Evolutionary conservation across 1,284 basidiomycete species (phyloP).

Genomic region (Inonotus obliquus): DNA sequence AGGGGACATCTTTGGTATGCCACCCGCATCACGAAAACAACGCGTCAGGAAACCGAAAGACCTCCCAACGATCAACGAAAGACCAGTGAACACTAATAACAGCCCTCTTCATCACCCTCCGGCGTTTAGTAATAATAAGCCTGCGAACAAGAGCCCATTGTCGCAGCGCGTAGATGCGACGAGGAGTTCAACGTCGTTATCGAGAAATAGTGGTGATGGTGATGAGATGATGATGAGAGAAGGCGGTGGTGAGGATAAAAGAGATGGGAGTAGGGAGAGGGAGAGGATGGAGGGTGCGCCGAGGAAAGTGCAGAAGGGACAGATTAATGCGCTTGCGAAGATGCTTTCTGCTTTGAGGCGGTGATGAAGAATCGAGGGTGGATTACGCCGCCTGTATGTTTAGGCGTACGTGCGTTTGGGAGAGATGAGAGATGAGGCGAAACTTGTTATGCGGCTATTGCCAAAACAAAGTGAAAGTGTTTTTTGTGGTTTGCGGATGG

Average conservation of each 20-base stretch:
- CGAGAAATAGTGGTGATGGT: background rate
- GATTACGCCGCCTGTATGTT: background rate
- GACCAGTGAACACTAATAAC: constrained; percentile 31
- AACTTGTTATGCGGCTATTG: too few species aligned
- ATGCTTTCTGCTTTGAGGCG: constrained; percentile 58
- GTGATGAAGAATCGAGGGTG: background rate
- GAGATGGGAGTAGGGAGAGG: constrained; percentile 48
- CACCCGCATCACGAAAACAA: constrained; percentile 46
- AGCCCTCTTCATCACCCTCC: background rate
- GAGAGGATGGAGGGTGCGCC: constrained; percentile 38
- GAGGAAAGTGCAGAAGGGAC: constrained; percentile 79
- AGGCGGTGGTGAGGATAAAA: constrained; percentile 64
- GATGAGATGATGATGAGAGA: constrained; percentile 32
- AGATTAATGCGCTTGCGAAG: constrained; percentile 79
- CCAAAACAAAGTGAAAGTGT: too few species aligned
- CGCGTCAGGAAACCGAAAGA: constrained; percentile 64
- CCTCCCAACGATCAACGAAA: constrained; percentile 59
- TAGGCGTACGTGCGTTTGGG: too few species aligned
- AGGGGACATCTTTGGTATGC: constrained; percentile 56
- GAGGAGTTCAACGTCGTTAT: constrained; percentile 22
- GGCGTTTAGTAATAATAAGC: background rate
- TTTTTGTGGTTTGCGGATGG: background rate
- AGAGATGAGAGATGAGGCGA: too few species aligned
- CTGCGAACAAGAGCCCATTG: constrained; percentile 31
- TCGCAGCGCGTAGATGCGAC: constrained; percentile 25